Conservation (phyloP, 257 asterid species). For the Buddleja alternifolia region DNA sequence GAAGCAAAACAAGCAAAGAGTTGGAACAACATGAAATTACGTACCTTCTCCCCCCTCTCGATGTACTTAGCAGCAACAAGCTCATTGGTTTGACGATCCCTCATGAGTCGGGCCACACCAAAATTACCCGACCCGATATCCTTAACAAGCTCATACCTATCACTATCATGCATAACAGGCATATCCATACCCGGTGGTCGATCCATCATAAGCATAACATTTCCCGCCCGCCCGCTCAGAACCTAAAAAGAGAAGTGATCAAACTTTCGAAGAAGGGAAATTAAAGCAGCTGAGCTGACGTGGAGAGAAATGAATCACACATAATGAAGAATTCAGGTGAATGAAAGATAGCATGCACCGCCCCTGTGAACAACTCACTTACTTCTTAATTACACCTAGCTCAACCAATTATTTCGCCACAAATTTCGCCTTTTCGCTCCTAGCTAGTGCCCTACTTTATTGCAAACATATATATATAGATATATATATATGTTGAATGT, state of each 20-base stretch:
- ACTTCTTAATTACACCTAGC: conserved; percentile 30
- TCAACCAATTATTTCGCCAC: conserved; percentile 38
- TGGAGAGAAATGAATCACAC: conserved; percentile 48
- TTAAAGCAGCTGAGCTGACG: conserved; percentile 25
- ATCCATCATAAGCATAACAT: conserved; percentile 59
- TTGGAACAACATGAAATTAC: background rate
- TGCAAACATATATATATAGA: background rate
- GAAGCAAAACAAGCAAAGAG: background rate
- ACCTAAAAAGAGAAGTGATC: conserved; percentile 17
- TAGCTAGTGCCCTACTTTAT: conserved; percentile 41
- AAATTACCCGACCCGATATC: conserved; percentile 98
- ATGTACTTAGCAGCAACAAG: conserved; percentile 98
- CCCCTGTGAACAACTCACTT: conserved; percentile 63
- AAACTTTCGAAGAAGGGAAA: conserved; percentile 3
- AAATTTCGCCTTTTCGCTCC: conserved; percentile 28
- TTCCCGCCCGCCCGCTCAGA: background rate
- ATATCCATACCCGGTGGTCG: conserved; percentile 84
- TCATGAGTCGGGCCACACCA: conserved; percentile 96
- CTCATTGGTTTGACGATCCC: conserved; percentile 80
- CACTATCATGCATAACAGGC: conserved; percentile 95
- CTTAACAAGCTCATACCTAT: conserved; percentile 83
- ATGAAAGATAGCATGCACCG: too few relatives aligned
- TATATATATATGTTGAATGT: conserved; percentile 10
- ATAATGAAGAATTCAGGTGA: conserved; percentile 38
- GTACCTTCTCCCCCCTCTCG: conserved; percentile 99